A percentile compares a stretch with the other conserved stretches of the same genome.
Conservation (phyloP, 768 basidiomycete species). For the Leccinellum luteum region DNA sequence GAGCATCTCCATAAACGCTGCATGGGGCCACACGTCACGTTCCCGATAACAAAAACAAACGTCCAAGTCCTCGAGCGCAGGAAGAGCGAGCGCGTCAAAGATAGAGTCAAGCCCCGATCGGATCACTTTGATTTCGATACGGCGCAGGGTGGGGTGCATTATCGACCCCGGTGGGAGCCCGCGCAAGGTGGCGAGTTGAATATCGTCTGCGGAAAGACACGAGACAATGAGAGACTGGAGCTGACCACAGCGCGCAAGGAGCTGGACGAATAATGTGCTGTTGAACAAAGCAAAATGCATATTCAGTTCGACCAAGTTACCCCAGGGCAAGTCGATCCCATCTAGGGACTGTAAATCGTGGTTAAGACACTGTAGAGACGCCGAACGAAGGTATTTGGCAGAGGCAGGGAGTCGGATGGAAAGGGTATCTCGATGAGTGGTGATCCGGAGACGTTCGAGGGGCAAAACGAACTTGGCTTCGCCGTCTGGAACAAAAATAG, state of each 20-base stretch:
- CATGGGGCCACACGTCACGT: conserved; percentile 28
- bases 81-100: conserved; percentile 21
- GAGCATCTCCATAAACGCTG: conserved; percentile 23
- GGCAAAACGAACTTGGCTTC: neutral
- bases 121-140: conserved; percentile 31
- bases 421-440: conserved; percentile 12
- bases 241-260: conserved; percentile 20
- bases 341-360: conserved; percentile 24
- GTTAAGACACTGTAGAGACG: conserved; percentile 19
- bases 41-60: conserved; percentile 32
- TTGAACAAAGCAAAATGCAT: conserved; percentile 29
- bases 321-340: conserved; percentile 27
- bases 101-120: conserved; percentile 22
- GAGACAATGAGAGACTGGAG: conserved; percentile 22
- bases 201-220: conserved; percentile 25
- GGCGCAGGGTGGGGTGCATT: conserved; percentile 15
- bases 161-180: conserved; percentile 12
- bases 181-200: conserved; percentile 9
- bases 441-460: conserved; percentile 24
- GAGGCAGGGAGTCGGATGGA: conserved; percentile 17
- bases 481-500: conserved; percentile 12
- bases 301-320: conserved; percentile 21
- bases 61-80: conserved; percentile 31
- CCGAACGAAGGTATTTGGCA: conserved; percentile 17
- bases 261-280: conserved; percentile 20